Percentiles rank a stretch among this genome's conserved stretches.
These are phyloP conservation scores for Pittosporum tobira DNA, from an alignment of 129 eudicot genomes.

Conservation along the genomic window DNA sequence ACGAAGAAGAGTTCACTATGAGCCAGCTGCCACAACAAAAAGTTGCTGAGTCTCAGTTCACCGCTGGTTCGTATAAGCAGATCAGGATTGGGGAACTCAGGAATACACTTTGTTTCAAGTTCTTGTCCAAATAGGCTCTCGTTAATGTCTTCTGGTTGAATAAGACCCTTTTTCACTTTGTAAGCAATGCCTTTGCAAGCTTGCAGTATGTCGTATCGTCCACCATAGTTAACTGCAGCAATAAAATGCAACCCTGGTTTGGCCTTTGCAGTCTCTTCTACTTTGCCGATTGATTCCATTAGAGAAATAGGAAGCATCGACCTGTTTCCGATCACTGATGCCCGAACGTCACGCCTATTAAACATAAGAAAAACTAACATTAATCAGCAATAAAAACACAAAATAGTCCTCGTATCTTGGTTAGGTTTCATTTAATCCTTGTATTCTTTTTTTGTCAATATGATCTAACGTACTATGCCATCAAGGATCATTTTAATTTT, in stretches of 20 bases:
- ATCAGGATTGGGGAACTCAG: slow-evolving; percentile 11
- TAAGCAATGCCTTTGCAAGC: slow-evolving; percentile 16
- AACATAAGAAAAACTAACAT: no score
- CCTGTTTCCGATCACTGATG: slow-evolving; percentile 22
- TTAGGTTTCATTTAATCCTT: background rate
- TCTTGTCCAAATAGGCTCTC: slow-evolving; percentile 10
- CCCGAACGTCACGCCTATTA: slow-evolving; percentile 18
- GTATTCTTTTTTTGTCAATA: no score
- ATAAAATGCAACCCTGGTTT: slow-evolving; percentile 19
- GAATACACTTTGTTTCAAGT: slow-evolving; percentile 18
- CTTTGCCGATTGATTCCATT: slow-evolving; percentile 5
- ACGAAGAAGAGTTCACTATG: slow-evolving; percentile 21
- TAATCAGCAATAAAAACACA: no score
- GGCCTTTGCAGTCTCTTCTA: slow-evolving; percentile 14
- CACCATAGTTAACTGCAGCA: slow-evolving; percentile 28
- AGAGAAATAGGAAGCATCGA: slow-evolving; percentile 19
- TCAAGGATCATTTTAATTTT: no score
- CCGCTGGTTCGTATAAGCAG: slow-evolving; percentile 18
- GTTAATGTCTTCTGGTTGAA: slow-evolving; percentile 9
- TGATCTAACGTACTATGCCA: no score
- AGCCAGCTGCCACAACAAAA: slow-evolving; percentile 33
- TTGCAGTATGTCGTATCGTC: slow-evolving; percentile 29
- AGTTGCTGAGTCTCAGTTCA: slow-evolving; percentile 28
- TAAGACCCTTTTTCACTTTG: slow-evolving; percentile 7
- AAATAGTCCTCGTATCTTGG: background rate